phyloP scores from a whole-genome alignment of 768 basidiomycete species.

The Tricholoma sp. region DNA sequence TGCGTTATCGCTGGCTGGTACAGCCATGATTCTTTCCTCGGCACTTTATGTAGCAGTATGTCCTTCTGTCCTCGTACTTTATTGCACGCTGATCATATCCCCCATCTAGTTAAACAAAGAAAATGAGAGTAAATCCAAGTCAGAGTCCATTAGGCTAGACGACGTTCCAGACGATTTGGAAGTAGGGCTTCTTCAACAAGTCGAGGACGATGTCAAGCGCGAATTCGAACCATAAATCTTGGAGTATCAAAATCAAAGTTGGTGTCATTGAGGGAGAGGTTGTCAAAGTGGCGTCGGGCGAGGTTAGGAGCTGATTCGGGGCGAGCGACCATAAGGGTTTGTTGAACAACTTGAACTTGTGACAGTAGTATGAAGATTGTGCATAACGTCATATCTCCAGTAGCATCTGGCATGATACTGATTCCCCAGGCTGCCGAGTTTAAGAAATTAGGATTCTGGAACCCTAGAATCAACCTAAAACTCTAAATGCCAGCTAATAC shows the following conservation, averaged over 20 bases:
- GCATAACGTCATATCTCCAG: too few relatives aligned
- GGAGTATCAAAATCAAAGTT: background rate
- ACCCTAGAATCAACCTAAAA: too few relatives aligned
- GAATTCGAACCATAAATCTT: background rate
- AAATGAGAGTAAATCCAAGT: background rate
- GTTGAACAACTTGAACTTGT: too few relatives aligned
- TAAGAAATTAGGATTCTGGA: too few relatives aligned
- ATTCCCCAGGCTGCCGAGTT: too few relatives aligned
- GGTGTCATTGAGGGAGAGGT: too few relatives aligned
- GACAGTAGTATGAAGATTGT: too few relatives aligned
- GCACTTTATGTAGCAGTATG: conserved; percentile 66
- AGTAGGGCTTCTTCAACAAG: background rate
- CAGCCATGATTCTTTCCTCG: conserved; percentile 54
- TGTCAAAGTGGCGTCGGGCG: too few relatives aligned
- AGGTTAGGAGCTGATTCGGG: too few relatives aligned
- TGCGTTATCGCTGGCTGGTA: conserved; percentile 55
- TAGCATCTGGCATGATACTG: too few relatives aligned
- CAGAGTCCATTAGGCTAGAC: background rate
- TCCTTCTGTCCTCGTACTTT: conserved; percentile 1
- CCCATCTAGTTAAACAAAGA: background rate
- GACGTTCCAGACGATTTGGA: background rate
- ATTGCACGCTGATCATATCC: background rate
- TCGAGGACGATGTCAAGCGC: background rate
- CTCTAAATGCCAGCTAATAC: too few relatives aligned
- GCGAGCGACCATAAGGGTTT: too few relatives aligned